These are phyloP conservation scores for Fusarium sp. DNA, from an alignment of 2,329 filamentous ascomycete genomes.

Conservation along the genomic window DNA sequence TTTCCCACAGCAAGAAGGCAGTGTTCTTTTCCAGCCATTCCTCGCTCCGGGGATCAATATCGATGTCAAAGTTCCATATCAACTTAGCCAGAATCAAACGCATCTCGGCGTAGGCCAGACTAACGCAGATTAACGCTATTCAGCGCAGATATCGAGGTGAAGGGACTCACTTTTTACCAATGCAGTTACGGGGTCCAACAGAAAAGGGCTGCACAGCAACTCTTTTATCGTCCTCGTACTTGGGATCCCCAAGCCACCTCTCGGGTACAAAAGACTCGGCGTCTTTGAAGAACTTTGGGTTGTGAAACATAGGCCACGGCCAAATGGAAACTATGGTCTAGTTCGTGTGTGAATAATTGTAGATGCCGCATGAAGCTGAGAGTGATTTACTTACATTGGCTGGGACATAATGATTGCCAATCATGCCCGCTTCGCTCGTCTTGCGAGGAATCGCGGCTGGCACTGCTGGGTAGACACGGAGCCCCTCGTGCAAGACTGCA, in stretches of 20 bases:
- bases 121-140: background rate
- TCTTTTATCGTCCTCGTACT: background rate
- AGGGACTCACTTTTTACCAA: background rate
- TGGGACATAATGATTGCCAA: background rate
- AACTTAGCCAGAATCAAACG: background rate
- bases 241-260: background rate
- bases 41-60: background rate
- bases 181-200: background rate
- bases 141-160: rapidly evolving
- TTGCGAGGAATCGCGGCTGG: background rate
- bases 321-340: background rate
- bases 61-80: background rate
- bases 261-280: background rate
- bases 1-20: background rate
- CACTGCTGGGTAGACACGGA: background rate
- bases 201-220: background rate
- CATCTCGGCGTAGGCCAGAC: background rate
- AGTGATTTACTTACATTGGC: background rate
- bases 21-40: background rate
- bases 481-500: background rate
- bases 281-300: background rate
- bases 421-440: background rate
- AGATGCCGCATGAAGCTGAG: background rate
- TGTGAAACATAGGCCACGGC: background rate
- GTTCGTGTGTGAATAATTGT: background rate